These are phyloP conservation scores for Candida insectorum DNA, from an alignment of 805 yeast species.

Conservation along the genomic window DNA sequence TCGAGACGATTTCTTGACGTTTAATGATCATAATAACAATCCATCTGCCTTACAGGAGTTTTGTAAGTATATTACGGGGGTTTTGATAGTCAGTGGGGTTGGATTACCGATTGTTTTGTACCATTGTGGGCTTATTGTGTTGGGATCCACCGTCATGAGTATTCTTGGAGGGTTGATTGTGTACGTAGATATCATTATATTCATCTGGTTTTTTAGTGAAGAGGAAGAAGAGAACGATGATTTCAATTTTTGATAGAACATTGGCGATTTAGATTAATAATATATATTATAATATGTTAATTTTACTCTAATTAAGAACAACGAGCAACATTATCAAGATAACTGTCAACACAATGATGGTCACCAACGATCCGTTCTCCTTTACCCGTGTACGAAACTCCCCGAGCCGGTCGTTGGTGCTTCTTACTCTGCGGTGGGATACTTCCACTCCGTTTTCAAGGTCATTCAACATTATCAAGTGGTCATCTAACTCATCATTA, in stretches of 20 bases:
- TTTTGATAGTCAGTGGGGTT: conserved; percentile 41
- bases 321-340: conserved; percentile 38
- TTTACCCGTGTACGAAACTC: conserved; percentile 30
- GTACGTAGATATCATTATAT: conserved; percentile 41
- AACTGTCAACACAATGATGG: conserved; percentile 38
- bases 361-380: conserved; percentile 43
- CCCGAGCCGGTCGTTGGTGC: conserved; percentile 27
- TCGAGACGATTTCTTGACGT: conserved; percentile 42
- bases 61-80: conserved; percentile 37
- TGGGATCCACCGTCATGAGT: conserved; percentile 43
- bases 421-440: conserved; percentile 27
- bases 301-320: conserved; percentile 36
- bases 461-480: conserved; percentile 37
- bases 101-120: conserved; percentile 40
- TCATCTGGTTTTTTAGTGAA: conserved; percentile 46
- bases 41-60: conserved; percentile 38
- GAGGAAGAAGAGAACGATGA: conserved; percentile 44
- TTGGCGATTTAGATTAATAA: too few species aligned
- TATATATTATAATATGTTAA: too few species aligned
- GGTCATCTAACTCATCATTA: conserved; percentile 39
- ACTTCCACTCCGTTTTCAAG: conserved; percentile 39
- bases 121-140: conserved; percentile 33
- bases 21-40: conserved; percentile 35
- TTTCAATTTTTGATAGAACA: conserved; percentile 39
- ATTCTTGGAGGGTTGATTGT: conserved; percentile 42